These are phyloP conservation scores for Rhizoctonia solani DNA, from an alignment of 1,284 basidiomycete genomes.

Conservation along the genomic window DNA sequence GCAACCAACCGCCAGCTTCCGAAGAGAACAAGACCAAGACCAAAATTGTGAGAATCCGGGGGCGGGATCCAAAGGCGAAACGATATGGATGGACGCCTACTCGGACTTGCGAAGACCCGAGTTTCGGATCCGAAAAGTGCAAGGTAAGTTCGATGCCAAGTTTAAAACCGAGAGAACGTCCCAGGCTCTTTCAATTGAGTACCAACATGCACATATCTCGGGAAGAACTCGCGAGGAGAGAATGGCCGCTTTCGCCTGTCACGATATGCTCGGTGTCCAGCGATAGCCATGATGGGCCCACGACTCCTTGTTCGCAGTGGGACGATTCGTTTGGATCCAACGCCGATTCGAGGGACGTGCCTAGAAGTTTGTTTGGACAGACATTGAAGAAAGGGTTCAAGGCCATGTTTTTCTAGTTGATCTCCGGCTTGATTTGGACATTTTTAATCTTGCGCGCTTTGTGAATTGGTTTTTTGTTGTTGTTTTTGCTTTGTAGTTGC, in stretches of 20 bases:
- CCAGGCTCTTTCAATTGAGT: not conserved
- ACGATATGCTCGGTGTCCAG: not conserved
- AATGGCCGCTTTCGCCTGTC: not conserved
- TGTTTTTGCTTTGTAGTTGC: constrained; percentile 1
- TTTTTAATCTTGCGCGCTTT: not conserved
- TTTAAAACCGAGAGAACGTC: not conserved
- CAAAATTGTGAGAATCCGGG: not conserved
- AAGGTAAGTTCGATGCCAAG: not conserved
- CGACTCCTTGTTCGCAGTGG: not conserved
- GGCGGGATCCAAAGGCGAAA: not conserved
- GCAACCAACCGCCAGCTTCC: not conserved
- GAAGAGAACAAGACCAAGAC: too few species aligned
- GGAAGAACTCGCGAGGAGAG: not conserved
- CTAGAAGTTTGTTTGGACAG: not conserved
- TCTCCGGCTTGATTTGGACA: not conserved
- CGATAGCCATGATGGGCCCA: not conserved
- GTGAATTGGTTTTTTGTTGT: not conserved
- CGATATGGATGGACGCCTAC: not conserved
- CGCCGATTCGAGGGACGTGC: not conserved
- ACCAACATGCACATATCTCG: not conserved
- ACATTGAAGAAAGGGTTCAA: constrained; percentile 9
- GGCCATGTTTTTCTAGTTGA: constrained; percentile 13
- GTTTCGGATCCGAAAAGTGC: not conserved
- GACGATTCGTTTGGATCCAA: not conserved
- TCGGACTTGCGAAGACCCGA: not conserved